Evolutionary conservation across 2,329 filamentous ascomycete species (phyloP).

Genomic region (Trichoderma brevicompactum): DNA sequence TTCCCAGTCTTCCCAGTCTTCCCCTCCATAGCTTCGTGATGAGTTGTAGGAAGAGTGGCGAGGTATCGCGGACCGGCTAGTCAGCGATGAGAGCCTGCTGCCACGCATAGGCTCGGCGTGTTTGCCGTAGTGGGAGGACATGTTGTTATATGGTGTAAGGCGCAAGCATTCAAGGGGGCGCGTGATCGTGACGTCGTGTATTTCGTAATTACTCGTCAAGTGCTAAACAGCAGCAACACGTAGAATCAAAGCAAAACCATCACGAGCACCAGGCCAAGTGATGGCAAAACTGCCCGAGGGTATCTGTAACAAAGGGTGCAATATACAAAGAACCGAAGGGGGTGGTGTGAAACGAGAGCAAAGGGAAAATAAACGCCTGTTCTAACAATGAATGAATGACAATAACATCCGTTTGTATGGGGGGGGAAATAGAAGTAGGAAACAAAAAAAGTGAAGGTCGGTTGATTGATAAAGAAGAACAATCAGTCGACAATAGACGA

Average conservation of each 20-base stretch:
- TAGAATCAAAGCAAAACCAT: constrained; percentile 2
- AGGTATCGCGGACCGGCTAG: constrained; percentile 30
- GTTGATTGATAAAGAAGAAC: constrained; percentile 26
- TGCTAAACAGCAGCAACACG: not conserved
- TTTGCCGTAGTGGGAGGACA: constrained; percentile 29
- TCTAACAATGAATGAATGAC: constrained; percentile 10
- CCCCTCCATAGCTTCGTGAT: constrained; percentile 34
- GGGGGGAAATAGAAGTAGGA: not conserved
- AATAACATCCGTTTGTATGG: not conserved
- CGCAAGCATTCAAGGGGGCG: constrained; percentile 3
- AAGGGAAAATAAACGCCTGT: constrained; percentile 16
- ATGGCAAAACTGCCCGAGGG: not conserved
- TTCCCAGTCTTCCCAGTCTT: constrained; percentile 61
- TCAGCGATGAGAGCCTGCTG: constrained; percentile 12
- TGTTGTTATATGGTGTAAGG: constrained; percentile 25
- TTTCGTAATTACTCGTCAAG: constrained; percentile 8
- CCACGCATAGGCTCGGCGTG: constrained; percentile 23
- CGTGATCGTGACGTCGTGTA: constrained; percentile 15
- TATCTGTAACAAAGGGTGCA: not conserved
- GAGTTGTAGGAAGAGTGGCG: constrained; percentile 30
- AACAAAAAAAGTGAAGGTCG: constrained; percentile 10
- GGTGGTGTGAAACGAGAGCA: not conserved
- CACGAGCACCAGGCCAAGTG: constrained; percentile 29
- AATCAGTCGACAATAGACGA: constrained; percentile 30
- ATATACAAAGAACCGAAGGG: constrained; percentile 7